phyloP scores from a whole-genome alignment of 352 stramenopile genomes.

The Pythium diclinum region DNA sequence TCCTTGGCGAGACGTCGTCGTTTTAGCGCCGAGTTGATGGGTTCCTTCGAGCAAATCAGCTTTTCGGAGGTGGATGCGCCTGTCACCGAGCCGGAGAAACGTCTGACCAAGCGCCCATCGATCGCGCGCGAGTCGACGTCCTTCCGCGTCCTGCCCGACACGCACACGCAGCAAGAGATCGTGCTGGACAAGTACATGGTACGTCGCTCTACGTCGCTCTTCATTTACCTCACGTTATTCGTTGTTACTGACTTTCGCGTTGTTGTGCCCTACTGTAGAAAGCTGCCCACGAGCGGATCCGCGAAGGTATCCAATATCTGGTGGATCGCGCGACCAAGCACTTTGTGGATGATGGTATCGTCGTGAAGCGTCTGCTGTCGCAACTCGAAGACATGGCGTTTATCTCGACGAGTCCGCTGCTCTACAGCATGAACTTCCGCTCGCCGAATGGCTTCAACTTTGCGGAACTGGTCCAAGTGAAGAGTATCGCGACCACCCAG shows the following conservation, averaged over 20 bases:
- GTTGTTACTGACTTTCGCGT: not conserved
- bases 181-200: conserved; percentile 76
- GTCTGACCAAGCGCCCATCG: conserved; percentile 7
- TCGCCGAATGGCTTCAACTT: conserved; percentile 79
- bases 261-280: conserved; percentile 34
- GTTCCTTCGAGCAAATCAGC: conserved; percentile 48
- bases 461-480: conserved; percentile 72
- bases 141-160: conserved; percentile 36
- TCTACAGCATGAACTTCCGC: conserved; percentile 83
- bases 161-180: conserved; percentile 56
- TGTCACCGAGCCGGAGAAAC: not conserved
- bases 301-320: conserved; percentile 44
- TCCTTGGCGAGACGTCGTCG: conserved; percentile 40
- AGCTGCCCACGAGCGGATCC: conserved; percentile 59
- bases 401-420: conserved; percentile 64
- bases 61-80: not conserved
- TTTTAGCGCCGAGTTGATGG: conserved; percentile 63
- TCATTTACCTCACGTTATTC: not conserved
- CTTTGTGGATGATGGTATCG: conserved; percentile 32
- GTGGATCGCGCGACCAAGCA: conserved; percentile 33
- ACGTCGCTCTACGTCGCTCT: conserved; percentile 32
- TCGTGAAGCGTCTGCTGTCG: conserved; percentile 39
- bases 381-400: conserved; percentile 77
- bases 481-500: conserved; percentile 64
- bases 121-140: conserved; percentile 23